Percentiles rank a stretch among this genome's conserved stretches.
phyloP scores from a whole-genome alignment of 495 filamentous ascomycete species.

The Tuber calosporum region DNA sequence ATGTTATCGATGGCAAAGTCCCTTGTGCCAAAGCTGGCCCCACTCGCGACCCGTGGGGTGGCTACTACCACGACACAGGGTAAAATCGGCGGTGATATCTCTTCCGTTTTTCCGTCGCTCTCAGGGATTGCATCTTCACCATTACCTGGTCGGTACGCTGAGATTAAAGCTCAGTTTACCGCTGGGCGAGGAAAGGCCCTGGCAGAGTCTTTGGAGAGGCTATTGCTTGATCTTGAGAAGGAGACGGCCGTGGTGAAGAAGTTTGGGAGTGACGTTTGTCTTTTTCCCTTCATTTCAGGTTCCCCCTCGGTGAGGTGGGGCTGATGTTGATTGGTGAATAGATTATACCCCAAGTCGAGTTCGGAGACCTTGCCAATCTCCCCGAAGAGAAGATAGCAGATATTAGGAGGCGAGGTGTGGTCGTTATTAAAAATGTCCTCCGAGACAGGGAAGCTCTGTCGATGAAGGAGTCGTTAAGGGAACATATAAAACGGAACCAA shows the following conservation, averaged over 20 bases:
- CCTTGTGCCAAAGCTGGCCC: neutral
- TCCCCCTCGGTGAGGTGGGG: slow-evolving; percentile 23
- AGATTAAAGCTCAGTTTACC: slow-evolving; percentile 64
- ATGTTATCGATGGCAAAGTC: neutral
- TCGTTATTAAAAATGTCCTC: slow-evolving; percentile 58
- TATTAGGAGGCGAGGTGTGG: slow-evolving; percentile 56
- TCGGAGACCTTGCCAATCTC: slow-evolving; percentile 48
- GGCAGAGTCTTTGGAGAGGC: slow-evolving; percentile 59
- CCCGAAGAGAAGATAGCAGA: slow-evolving; percentile 51
- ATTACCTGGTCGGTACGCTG: slow-evolving; percentile 63
- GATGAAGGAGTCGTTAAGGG: slow-evolving; percentile 54
- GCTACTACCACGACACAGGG: neutral
- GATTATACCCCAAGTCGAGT: slow-evolving; percentile 57
- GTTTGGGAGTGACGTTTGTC: slow-evolving; percentile 44
- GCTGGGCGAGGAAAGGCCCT: slow-evolving; percentile 57
- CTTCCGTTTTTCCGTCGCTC: slow-evolving; percentile 73
- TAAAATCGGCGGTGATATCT: slow-evolving; percentile 60
- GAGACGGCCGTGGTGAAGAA: slow-evolving; percentile 51
- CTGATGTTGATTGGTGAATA: slow-evolving; percentile 39
- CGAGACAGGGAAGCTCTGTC: slow-evolving; percentile 53
- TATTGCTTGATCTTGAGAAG: slow-evolving; percentile 52
- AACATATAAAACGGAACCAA: slow-evolving; percentile 59
- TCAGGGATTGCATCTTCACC: slow-evolving; percentile 58
- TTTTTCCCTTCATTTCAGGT: slow-evolving; percentile 43
- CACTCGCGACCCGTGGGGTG: neutral